Evolutionary conservation across 176 grass and related monocot species (phyloP).

Genomic region (Poa annua): DNA sequence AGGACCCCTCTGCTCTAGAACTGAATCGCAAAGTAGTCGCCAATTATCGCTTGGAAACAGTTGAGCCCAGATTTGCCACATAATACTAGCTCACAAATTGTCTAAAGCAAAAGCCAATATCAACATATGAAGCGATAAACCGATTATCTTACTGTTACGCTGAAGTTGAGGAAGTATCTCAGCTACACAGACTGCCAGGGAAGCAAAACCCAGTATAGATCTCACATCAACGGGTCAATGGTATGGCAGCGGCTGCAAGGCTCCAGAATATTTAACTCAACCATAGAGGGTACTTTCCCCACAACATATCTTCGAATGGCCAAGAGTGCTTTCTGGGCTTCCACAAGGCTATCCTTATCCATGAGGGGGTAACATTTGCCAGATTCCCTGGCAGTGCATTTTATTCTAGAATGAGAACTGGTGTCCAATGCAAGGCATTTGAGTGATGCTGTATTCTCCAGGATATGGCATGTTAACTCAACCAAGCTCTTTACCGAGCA

Average conservation of each 20-base stretch:
- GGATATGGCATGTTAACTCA: constrained; percentile 14
- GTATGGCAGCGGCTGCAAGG: constrained; percentile 21
- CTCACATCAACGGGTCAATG: neutral
- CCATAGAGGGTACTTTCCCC: neutral
- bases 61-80: neutral
- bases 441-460: neutral
- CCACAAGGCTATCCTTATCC: neutral
- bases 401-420: neutral
- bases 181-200: neutral
- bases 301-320: neutral
- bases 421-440: constrained; percentile 12
- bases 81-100: neutral
- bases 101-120: neutral
- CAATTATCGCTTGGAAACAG: neutral
- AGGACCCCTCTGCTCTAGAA: neutral
- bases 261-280: constrained; percentile 16
- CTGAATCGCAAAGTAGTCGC: neutral
- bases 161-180: neutral
- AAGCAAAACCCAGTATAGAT: neutral
- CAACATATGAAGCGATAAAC: neutral
- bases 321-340: neutral
- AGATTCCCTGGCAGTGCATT: neutral
- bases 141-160: neutral
- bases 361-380: neutral
- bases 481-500: neutral